These are phyloP conservation scores for Boehmeria nivea DNA, from an alignment of 306 rosid genomes.

Conservation along the genomic window DNA sequence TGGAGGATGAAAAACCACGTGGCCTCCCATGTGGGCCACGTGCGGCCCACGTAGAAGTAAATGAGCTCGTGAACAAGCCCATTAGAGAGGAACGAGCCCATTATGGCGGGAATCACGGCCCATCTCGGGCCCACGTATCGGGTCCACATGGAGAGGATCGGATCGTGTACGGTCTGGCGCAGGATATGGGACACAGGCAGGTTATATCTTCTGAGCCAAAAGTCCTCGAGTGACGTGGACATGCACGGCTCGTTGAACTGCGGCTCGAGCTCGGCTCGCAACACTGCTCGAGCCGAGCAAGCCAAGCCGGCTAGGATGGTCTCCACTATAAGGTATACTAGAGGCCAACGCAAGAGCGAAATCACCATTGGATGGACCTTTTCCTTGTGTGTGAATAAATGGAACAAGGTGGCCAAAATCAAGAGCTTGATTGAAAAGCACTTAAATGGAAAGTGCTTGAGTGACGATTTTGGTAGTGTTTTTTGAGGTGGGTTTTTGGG, in stretches of 20 bases:
- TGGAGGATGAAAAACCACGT: constrained; percentile 50
- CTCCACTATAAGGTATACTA: constrained; percentile 26
- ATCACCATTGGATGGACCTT: neutral
- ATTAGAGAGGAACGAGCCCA: constrained; percentile 37
- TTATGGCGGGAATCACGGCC: constrained; percentile 42
- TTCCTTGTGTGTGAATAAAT: constrained; percentile 2
- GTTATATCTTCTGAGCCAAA: constrained; percentile 41
- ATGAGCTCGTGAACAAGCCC: constrained; percentile 61
- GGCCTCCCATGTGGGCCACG: constrained; percentile 44
- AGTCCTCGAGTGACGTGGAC: constrained; percentile 32
- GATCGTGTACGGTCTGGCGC: constrained; percentile 37
- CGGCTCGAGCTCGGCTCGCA: constrained; percentile 31
- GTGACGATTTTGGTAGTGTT: neutral
- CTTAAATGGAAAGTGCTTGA: too few species aligned
- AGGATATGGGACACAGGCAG: constrained; percentile 21
- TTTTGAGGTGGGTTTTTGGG: neutral
- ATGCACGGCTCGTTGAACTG: constrained; percentile 35
- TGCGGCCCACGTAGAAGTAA: constrained; percentile 36
- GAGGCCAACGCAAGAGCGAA: constrained; percentile 5
- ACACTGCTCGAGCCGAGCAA: constrained; percentile 3
- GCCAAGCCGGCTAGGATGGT: constrained; percentile 12
- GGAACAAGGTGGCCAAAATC: constrained; percentile 5
- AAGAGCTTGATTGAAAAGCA: constrained; percentile 13
- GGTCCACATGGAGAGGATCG: constrained; percentile 1
- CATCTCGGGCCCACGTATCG: constrained; percentile 19